These are phyloP conservation scores for Cardamine occulta DNA, from an alignment of 345 rosid species.

Conservation along the genomic window DNA sequence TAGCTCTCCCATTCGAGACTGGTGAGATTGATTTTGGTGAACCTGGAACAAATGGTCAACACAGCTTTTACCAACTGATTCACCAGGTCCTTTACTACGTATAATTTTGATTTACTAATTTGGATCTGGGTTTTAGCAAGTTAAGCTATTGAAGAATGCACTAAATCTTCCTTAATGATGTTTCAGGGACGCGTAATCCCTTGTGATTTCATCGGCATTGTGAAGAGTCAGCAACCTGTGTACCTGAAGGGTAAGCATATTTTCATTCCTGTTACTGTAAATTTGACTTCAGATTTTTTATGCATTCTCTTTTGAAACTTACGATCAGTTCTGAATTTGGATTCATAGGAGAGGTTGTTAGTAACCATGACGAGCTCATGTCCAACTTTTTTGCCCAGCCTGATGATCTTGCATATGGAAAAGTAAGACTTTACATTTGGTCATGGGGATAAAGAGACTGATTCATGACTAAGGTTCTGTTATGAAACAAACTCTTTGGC, in stretches of 20 bases:
- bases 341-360: slow-evolving; percentile 80
- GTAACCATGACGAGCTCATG: slow-evolving; percentile 98
- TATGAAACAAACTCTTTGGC: slow-evolving; percentile 29
- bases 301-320: not conserved
- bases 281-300: not conserved
- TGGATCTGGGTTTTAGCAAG: not conserved
- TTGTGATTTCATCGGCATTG: slow-evolving; percentile 87
- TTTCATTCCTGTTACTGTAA: not conserved
- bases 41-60: slow-evolving; percentile 98
- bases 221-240: slow-evolving; percentile 94
- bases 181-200: slow-evolving; percentile 91
- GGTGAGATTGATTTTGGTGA: slow-evolving; percentile 99
- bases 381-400: slow-evolving; percentile 99
- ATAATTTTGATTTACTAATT: not conserved
- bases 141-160: slow-evolving; percentile 1
- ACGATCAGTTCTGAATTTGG: slow-evolving; percentile 17
- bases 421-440: slow-evolving; percentile 55
- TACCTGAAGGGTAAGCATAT: slow-evolving; percentile 67
- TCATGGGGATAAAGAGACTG: slow-evolving; percentile 7
- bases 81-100: slow-evolving; percentile 69
- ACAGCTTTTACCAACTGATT: slow-evolving; percentile 98
- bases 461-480: slow-evolving; percentile 6
- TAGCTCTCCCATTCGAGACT: slow-evolving; percentile 78
- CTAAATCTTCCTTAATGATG: slow-evolving; percentile 6
- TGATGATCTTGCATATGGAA: slow-evolving; percentile 98